Evolutionary conservation across 1,284 basidiomycete species (phyloP), one percentile per base, ranked within the genome.

Genomic region (Cutaneotrichosporon sp.): DNA sequence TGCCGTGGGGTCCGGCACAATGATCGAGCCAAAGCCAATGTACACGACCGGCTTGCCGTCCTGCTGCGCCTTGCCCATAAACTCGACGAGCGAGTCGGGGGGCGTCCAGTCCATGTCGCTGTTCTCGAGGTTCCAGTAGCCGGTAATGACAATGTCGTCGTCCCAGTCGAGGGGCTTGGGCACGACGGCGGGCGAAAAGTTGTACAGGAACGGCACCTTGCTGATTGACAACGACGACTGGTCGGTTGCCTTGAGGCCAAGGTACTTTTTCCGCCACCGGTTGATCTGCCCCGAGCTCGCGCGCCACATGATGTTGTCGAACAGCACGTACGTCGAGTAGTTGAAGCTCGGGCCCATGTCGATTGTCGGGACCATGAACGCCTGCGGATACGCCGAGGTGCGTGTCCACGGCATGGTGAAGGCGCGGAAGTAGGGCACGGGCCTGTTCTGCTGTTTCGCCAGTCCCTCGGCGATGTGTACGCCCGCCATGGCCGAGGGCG

Each of bases 241-340:
- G 49, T 55, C 49, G 8, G 94, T 97, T 52, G 85, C 79, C 3
- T 81, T 81, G 41, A 98, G 81, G 34, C 81, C 81, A n/a, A 97
- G 76, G 10, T 82, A 74, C 61, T 89, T 83, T 61, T 85, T 83
- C 23, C 96, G 80, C 91, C 92, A 98, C 40, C 88, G 82, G 69
- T 98, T 98, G 67, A 98, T 86, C 70, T 97, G 94, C 1, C 88
- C 87, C 2, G 93, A 81, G 40, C 85, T 94, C 8, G 88, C 92
- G 49, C 88, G 81, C 94, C 94, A 98, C 75, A 98, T 96, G 35
- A 98, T 88, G 77, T 97, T 92, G 70, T 98, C 94, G 68, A 97
- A 97, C 81, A 77, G 76, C 23, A 76, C 77, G 63, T 77, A 78
- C 0, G 77, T 77, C 91, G 97, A 94, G 74, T 96, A 97, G 70